Evolutionary conservation across 2,329 filamentous ascomycete species (phyloP).

Genomic region (Apiospora malaysiana): DNA sequence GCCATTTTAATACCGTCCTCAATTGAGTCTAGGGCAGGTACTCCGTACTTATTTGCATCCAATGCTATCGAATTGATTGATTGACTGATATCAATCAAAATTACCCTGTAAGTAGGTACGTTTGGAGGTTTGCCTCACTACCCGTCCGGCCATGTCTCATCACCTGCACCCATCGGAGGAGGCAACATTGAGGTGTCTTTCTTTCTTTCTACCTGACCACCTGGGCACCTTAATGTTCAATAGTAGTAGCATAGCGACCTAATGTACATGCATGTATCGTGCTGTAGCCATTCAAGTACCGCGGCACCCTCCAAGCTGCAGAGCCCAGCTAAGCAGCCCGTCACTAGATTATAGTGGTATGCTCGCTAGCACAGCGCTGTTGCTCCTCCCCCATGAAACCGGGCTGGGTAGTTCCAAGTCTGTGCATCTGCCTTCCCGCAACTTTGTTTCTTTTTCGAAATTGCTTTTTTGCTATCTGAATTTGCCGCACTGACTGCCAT

Average conservation of each 20-base stretch:
- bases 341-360: too few relatives aligned
- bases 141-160: neutral
- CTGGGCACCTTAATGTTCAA: too few relatives aligned
- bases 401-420: conserved; percentile 7
- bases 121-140: neutral
- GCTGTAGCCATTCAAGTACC: neutral
- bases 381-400: conserved; percentile 17
- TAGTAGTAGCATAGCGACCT: too few relatives aligned
- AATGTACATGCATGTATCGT: conserved; percentile 12
- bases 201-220: neutral
- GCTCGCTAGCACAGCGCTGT: neutral
- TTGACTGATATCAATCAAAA: neutral
- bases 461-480: conserved; percentile 15
- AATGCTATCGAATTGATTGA: too few relatives aligned
- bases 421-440: conserved; percentile 13
- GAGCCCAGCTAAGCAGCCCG: neutral
- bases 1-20: too few relatives aligned
- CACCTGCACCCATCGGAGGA: neutral
- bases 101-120: too few relatives aligned
- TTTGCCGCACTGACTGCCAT: conserved; percentile 3
- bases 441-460: conserved; percentile 4
- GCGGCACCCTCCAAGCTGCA: neutral
- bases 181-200: neutral
- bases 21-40: too few relatives aligned
- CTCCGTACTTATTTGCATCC: too few relatives aligned